phyloP scores from a whole-genome alignment of 768 basidiomycete genomes.

The Pisolithus orientalis region DNA sequence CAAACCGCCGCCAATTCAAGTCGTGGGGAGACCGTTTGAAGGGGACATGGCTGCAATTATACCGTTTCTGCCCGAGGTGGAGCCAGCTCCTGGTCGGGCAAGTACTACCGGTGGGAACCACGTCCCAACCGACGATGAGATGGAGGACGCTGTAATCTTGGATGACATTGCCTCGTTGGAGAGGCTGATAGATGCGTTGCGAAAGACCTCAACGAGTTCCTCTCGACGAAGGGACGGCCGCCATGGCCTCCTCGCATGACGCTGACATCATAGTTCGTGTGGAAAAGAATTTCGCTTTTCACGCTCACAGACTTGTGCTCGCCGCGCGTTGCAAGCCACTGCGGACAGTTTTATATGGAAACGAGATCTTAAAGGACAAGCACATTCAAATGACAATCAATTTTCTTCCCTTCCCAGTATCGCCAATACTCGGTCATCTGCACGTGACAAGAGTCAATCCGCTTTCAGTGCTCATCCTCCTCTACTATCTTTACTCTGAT shows the following conservation, averaged over 20 bases:
- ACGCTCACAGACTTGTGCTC: slow-evolving; percentile 64
- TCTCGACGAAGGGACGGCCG: slow-evolving; percentile 5
- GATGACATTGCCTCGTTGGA: slow-evolving; percentile 30
- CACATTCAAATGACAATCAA: slow-evolving; percentile 27
- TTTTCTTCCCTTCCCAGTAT: slow-evolving; percentile 8
- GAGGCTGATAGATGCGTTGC: slow-evolving; percentile 14
- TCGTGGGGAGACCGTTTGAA: slow-evolving; percentile 50
- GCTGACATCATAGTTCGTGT: slow-evolving; percentile 58
- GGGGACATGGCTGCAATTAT: slow-evolving; percentile 62
- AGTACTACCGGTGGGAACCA: not conserved
- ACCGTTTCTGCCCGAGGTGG: slow-evolving; percentile 40
- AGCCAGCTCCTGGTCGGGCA: not conserved
- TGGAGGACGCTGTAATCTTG: slow-evolving; percentile 31
- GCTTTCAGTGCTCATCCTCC: slow-evolving; percentile 63
- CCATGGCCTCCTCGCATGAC: slow-evolving; percentile 26
- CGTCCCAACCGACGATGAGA: slow-evolving; percentile 28
- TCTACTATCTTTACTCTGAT: slow-evolving; percentile 89
- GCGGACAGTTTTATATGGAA: slow-evolving; percentile 34
- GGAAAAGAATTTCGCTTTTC: slow-evolving; percentile 39
- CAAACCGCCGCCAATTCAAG: slow-evolving; percentile 44
- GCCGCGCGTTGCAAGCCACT: slow-evolving; percentile 51
- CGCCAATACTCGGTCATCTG: slow-evolving; percentile 2
- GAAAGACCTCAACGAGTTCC: no score
- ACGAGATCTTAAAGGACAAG: slow-evolving; percentile 20
- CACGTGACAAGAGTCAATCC: slow-evolving; percentile 52